Conservation (phyloP, 2,329 filamentous ascomycete genomes). For the Alternaria brassicicola region DNA sequence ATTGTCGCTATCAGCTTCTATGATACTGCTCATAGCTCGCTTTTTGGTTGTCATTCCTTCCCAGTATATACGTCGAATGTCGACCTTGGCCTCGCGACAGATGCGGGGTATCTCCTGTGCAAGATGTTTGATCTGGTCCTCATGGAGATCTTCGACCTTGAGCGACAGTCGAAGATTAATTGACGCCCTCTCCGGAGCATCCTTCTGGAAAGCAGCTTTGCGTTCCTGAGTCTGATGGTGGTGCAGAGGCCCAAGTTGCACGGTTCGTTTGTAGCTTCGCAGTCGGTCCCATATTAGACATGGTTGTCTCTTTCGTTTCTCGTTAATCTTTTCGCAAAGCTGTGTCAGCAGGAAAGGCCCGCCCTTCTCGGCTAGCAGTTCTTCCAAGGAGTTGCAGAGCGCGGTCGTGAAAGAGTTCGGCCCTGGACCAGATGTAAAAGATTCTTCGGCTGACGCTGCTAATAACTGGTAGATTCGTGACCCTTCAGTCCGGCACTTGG, state of each 20-base stretch:
- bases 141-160: background rate
- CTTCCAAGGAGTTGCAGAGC: background rate
- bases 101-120: background rate
- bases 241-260: background rate
- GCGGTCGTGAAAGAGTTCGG: background rate
- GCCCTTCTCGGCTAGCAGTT: background rate
- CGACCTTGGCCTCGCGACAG: background rate
- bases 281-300: background rate
- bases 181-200: background rate
- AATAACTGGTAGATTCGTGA: slow-evolving; percentile 11
- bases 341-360: background rate
- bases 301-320: background rate
- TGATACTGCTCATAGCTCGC: background rate
- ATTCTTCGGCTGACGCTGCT: slow-evolving; percentile 2
- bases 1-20: background rate
- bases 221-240: background rate
- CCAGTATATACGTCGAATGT: background rate
- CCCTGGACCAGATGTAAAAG: background rate
- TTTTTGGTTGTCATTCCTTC: background rate
- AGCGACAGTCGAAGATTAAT: background rate
- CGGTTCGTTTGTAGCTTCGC: background rate
- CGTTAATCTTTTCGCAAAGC: background rate
- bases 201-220: background rate
- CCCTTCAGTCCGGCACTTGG: slow-evolving; percentile 15
- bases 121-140: background rate